Conservation (phyloP, 1,284 basidiomycete genomes). For the Leucoagaricus sp. region DNA sequence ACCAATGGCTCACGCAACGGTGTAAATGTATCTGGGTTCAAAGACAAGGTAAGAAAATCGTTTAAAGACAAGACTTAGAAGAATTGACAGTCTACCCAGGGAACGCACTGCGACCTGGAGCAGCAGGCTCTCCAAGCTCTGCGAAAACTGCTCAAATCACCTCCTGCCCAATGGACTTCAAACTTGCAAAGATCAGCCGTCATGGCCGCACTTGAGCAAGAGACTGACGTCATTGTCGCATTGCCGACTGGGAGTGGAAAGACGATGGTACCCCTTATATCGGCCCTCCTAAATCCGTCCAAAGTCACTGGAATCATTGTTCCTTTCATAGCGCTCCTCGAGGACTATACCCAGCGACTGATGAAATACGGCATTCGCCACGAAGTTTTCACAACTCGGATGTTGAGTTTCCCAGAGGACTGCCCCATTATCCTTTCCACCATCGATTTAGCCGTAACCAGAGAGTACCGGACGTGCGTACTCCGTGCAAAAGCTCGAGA, state of each 20-base stretch:
- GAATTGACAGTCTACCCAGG: too few relatives aligned
- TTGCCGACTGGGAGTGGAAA: slow-evolving; percentile 16
- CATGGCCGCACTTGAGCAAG: not conserved
- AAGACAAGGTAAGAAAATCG: too few relatives aligned
- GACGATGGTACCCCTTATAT: slow-evolving; percentile 17
- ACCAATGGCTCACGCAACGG: too few relatives aligned
- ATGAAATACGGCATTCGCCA: not conserved
- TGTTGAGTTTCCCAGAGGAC: not conserved
- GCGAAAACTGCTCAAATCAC: not conserved
- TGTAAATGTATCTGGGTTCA: too few relatives aligned
- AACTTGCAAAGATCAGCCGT: not conserved
- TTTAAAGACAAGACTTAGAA: too few relatives aligned
- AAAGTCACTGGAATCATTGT: slow-evolving; percentile 11
- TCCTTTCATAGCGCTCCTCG: slow-evolving; percentile 15
- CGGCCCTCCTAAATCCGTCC: slow-evolving; percentile 1
- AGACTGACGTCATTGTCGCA: slow-evolving; percentile 7
- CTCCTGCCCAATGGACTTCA: not conserved
- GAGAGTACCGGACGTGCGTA: not conserved
- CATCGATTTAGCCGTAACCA: not conserved
- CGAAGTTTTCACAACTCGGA: not conserved
- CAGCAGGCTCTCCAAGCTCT: not conserved
- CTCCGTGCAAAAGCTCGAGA: not conserved
- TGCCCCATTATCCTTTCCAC: not conserved
- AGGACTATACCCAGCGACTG: slow-evolving; percentile 16
- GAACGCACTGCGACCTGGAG: too few relatives aligned